These are phyloP conservation scores for Mortierella sp. DNA, from an alignment of 371 early-diverging fungal genomes.

Conservation along the genomic window DNA sequence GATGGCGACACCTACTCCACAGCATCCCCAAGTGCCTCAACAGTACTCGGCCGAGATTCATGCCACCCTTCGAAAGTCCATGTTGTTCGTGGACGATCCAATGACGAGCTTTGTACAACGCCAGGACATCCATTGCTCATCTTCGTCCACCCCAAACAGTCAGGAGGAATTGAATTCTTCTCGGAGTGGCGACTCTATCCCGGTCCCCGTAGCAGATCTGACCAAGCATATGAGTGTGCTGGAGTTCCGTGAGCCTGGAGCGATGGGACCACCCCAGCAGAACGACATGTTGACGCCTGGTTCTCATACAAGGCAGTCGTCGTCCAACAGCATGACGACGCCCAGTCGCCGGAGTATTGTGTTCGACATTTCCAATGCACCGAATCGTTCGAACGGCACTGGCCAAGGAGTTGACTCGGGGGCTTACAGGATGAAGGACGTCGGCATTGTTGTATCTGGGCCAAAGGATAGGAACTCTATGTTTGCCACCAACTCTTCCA, in stretches of 20 bases:
- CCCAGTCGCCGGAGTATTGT: slow-evolving; percentile 36
- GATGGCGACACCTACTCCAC: slow-evolving; percentile 12
- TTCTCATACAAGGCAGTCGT: slow-evolving; percentile 25
- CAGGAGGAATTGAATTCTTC: slow-evolving; percentile 23
- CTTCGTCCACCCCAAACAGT: slow-evolving; percentile 35
- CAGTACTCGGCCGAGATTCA: slow-evolving; percentile 45
- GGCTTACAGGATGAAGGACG: slow-evolving; percentile 22
- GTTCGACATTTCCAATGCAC: slow-evolving; percentile 27
- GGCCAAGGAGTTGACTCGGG: neutral
- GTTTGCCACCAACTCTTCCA: slow-evolving; percentile 15
- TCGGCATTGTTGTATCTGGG: slow-evolving; percentile 15
- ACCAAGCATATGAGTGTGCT: slow-evolving; percentile 48
- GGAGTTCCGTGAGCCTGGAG: slow-evolving; percentile 39
- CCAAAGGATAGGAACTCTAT: slow-evolving; percentile 34
- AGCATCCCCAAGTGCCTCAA: slow-evolving; percentile 28
- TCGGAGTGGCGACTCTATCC: slow-evolving; percentile 18
- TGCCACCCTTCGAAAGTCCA: slow-evolving; percentile 24
- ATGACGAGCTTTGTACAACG: slow-evolving; percentile 23
- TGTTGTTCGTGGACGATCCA: slow-evolving; percentile 19
- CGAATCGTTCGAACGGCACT: slow-evolving; percentile 18
- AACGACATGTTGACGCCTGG: slow-evolving; percentile 12
- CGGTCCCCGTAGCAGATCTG: slow-evolving; percentile 47
- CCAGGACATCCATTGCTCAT: slow-evolving; percentile 22
- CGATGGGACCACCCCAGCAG: neutral
- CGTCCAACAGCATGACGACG: slow-evolving; percentile 15